Conservation (phyloP, 176 grass and related monocot species). For the Cenchrus purpureus region DNA sequence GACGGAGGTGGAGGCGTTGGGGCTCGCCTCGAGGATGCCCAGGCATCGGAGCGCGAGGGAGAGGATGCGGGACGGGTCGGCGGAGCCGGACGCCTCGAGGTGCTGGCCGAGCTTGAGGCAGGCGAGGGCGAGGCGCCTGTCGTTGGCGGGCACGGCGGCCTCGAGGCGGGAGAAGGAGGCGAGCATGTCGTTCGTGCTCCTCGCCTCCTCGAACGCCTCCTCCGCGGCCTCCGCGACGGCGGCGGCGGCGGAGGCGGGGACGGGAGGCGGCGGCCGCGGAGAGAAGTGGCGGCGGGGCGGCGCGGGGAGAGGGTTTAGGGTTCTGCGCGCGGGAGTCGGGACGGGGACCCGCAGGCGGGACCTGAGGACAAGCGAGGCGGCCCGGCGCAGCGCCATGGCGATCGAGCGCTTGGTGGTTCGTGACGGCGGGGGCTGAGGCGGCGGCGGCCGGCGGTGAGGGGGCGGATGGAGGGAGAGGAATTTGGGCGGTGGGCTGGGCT, state of each 20-base stretch:
- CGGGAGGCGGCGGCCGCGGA: slow-evolving; percentile 35
- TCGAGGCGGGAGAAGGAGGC: slow-evolving; percentile 67
- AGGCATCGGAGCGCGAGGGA: slow-evolving; percentile 67
- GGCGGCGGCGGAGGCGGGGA: slow-evolving; percentile 3
- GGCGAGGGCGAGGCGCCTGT: slow-evolving; percentile 78
- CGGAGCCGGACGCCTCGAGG: slow-evolving; percentile 62
- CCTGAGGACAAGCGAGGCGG: slow-evolving; percentile 50
- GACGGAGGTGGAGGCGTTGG: slow-evolving; percentile 17
- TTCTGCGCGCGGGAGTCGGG: not conserved
- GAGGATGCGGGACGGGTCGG: slow-evolving; percentile 60
- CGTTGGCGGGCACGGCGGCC: slow-evolving; percentile 49
- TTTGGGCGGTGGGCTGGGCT: slow-evolving; percentile 15
- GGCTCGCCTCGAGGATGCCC: slow-evolving; percentile 57
- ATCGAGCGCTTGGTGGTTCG: not conserved
- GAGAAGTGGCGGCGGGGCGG: slow-evolving; percentile 51
- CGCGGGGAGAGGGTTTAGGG: slow-evolving; percentile 26
- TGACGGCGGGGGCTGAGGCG: not conserved
- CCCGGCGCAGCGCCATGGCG: slow-evolving; percentile 49
- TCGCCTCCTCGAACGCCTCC: slow-evolving; percentile 75
- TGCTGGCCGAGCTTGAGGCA: slow-evolving; percentile 98
- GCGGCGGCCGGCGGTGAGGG: slow-evolving; percentile 23
- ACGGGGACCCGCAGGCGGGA: not conserved
- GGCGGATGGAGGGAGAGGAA: not conserved
- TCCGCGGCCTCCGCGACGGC: slow-evolving; percentile 45
- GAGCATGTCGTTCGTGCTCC: slow-evolving; percentile 60